Base-by-base conservation (phyloP, 371 early-diverging fungal genomes). In the Apophysomyces variabilis region DNA sequence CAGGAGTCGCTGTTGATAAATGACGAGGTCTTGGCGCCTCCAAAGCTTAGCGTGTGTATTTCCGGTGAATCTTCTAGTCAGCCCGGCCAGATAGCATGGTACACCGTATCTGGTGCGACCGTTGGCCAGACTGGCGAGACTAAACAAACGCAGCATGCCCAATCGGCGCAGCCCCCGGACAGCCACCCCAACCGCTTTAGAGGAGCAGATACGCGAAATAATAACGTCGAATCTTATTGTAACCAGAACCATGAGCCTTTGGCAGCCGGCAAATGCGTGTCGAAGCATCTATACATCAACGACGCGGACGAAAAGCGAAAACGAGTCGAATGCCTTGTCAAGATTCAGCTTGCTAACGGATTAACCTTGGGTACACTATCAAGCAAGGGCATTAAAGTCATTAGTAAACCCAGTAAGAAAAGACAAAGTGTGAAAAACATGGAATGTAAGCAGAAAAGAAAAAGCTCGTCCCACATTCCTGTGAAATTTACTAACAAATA, bases 391-490 rank as follows among this genome's bases (percentile, higher is more conserved):
- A 88, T 92, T 68, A 90, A 90, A 69, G 91, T 92, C 38, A 92
- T 92, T 66, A 88, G 89, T 74, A 92, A 92, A 68, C 92, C 92
- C 1, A 86, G 87, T 66, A 92, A 92, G 72, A 91, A 91, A 76
- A 77, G 89, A 61, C 92, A 87, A 71, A 92, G 88, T 69, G 89
- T 81, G 37, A 90, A 89, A 71, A 93, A 93, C 69, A 89, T 89
- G 78, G 91, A 90, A 21, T 58, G 71, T 71, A 61, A 61, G 67
- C 61, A 18, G 37, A 16, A 58, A 38, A 57, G 18, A 57, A 57
- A 57, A 57, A 57, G 5, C 11, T 11, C 4, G 11, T 59, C 36
- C 36, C 4, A 26, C 36, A 8, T 38, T 21, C 43, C n/a, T 26
- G 3, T 26, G 32, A 26, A 26, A 26, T 26, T 2, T 26, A 26